These are phyloP conservation scores for Heracleum sosnowskyi DNA, from an alignment of 129 eudicot species.

Conservation along the genomic window DNA sequence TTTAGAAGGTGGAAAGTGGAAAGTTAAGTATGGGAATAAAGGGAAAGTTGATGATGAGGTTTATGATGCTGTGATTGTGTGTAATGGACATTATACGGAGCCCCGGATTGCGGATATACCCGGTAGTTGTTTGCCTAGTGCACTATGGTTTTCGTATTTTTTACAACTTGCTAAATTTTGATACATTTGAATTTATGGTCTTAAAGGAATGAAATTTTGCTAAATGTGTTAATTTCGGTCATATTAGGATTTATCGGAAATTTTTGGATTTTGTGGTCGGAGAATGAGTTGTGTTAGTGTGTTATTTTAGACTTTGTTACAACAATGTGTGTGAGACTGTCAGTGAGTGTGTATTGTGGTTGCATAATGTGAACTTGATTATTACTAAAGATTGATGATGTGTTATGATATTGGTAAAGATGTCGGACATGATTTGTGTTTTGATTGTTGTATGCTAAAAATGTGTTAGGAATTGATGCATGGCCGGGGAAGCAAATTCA, in stretches of 20 bases:
- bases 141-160: not conserved
- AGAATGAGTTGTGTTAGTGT: too few species aligned
- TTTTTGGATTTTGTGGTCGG: too few species aligned
- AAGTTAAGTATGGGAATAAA: constrained; percentile 32
- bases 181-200: not conserved
- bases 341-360: not conserved
- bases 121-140: constrained; percentile 25
- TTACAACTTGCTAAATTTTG: not conserved
- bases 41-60: constrained; percentile 31
- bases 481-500: constrained; percentile 96
- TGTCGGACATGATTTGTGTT: not conserved
- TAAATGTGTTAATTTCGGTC: not conserved
- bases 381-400: not conserved
- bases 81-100: constrained; percentile 83
- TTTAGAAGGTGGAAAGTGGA: constrained; percentile 49
- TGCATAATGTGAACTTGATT: not conserved
- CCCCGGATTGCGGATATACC: constrained; percentile 76
- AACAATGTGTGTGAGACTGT: too few species aligned
- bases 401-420: not conserved
- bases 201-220: not conserved
- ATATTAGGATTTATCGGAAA: not conserved
- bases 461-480: constrained; percentile 46
- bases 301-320: too few species aligned
- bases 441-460: not conserved
- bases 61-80: constrained; percentile 87